Evolutionary conservation across 2,329 filamentous ascomycete genomes (phyloP), one percentile per base, ranked within the genome.

Genomic region (Alternaria sp.): DNA sequence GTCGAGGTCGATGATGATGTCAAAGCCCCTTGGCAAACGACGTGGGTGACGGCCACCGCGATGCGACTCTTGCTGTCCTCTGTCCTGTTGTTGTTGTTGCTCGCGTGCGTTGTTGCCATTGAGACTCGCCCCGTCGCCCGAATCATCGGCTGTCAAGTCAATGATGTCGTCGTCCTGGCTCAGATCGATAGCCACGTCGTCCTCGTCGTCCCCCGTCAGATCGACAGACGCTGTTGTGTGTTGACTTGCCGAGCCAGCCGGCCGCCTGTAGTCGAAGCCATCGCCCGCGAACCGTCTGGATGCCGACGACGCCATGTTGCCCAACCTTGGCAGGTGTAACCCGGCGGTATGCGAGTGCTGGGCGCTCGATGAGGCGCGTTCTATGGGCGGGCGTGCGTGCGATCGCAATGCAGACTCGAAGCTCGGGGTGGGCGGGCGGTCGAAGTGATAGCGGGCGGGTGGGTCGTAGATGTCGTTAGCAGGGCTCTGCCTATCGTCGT

Each of bases 241-340:
- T 11, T 55, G 53, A 25, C 52, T 62, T 13, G 67, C 63, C 77
- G 81, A 77, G 15, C 82, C 80, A 15, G 81, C 76, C 2, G 87
- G 87, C 63, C 85, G 80, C 62, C 87, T 80, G 65, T 81, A 85
- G 66, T 89, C 87, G 47, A 83, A 79, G 5, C 86, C 86, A 77
- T 88, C 85, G n/a, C 86, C 84, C 13, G 80, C 73, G 66, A 77
- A 85, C 65, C 82, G 78, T 62, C 67, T 68, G 49, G 75, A 74
- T 25, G 71, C 65, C 32, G 70, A 45, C 19, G 74, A 59, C 7
- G 79, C 74, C 68, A 79, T 79, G 65, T 75, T 65, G 23, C 51
- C 59, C 9, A 62, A 15, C 4, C 53, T 65, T 11, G 74, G 70
- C 10, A 72, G 70, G 59, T 72, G 72, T 28, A 73, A 63, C 17